Conservation (phyloP, 2,329 filamentous ascomycete genomes). For the Pseudocercospora crystallina region DNA sequence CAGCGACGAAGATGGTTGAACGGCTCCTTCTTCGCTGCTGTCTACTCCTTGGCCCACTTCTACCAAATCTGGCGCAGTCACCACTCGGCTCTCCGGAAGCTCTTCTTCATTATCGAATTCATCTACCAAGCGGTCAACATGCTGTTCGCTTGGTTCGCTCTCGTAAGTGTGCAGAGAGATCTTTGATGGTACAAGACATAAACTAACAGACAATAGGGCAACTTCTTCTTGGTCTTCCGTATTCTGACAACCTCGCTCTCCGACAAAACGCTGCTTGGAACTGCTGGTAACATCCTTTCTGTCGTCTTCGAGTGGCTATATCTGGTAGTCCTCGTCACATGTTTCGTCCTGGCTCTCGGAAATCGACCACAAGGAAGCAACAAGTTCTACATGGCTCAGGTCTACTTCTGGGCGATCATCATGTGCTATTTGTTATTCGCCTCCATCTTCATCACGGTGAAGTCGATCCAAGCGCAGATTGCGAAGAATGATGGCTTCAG, state of each 20-base stretch:
- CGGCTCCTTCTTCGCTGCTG: constrained; percentile 95
- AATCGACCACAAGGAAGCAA: constrained; percentile 94
- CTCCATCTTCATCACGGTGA: constrained; percentile 88
- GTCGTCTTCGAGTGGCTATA: constrained; percentile 97
- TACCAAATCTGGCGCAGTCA: constrained; percentile 94
- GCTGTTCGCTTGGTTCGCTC: constrained; percentile 98
- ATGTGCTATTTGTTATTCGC: constrained; percentile 97
- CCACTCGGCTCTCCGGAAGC: constrained; percentile 81
- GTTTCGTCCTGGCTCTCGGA: constrained; percentile 90
- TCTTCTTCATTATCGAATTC: constrained; percentile 90
- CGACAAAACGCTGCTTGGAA: constrained; percentile 66
- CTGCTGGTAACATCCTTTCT: constrained; percentile 74
- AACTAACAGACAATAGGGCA: constrained; percentile 54
- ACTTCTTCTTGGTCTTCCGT: constrained; percentile 98
- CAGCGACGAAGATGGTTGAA: constrained; percentile 97
- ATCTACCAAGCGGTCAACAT: constrained; percentile 93
- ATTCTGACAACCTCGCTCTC: constrained; percentile 89
- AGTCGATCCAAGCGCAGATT: constrained; percentile 74
- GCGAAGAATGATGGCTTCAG: constrained; percentile 62
- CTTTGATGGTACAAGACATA: not conserved
- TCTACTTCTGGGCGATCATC: constrained; percentile 95
- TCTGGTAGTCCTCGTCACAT: constrained; percentile 84
- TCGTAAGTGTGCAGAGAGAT: constrained; percentile 51
- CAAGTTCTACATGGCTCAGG: constrained; percentile 92
- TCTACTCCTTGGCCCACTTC: constrained; percentile 93